Percentiles rank a stretch among this genome's conserved stretches.
These are phyloP conservation scores for Amborella trichopoda DNA, from an alignment of 164 flowering plant species.

Conservation along the genomic window DNA sequence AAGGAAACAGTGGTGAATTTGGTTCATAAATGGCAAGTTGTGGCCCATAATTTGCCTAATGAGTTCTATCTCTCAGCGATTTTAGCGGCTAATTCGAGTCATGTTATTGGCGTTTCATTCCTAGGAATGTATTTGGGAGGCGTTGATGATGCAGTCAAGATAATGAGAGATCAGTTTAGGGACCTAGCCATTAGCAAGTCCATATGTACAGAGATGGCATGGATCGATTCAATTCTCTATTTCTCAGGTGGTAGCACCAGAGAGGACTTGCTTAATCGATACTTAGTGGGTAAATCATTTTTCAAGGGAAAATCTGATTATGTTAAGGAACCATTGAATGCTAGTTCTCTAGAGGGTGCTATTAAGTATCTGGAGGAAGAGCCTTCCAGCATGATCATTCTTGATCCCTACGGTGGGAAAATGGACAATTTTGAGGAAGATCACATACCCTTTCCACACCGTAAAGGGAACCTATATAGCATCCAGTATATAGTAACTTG, in stretches of 20 bases:
- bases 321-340: conserved; percentile 12
- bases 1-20: conserved; percentile 16
- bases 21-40: conserved; percentile 20
- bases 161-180: conserved; percentile 22
- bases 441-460: conserved; percentile 18
- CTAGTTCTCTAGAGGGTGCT: neutral
- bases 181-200: conserved; percentile 15
- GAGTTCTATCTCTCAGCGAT: conserved; percentile 12
- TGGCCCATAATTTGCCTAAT: conserved; percentile 13
- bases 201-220: conserved; percentile 6
- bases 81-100: neutral
- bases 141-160: conserved; percentile 6
- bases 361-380: conserved; percentile 2
- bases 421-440: conserved; percentile 8
- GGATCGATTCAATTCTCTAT: conserved; percentile 8
- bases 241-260: neutral
- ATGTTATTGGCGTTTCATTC: conserved; percentile 5
- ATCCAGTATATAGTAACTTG: conserved; percentile 10
- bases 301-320: conserved; percentile 11
- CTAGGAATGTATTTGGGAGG: conserved; percentile 20
- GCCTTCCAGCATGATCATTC: neutral
- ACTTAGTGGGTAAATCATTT: neutral
- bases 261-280: neutral
- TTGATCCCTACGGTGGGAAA: conserved; percentile 17
- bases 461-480: conserved; percentile 5